Base-by-base conservation (phyloP, 2,329 filamentous ascomycete species). In the Aspergillus bombycis region DNA sequence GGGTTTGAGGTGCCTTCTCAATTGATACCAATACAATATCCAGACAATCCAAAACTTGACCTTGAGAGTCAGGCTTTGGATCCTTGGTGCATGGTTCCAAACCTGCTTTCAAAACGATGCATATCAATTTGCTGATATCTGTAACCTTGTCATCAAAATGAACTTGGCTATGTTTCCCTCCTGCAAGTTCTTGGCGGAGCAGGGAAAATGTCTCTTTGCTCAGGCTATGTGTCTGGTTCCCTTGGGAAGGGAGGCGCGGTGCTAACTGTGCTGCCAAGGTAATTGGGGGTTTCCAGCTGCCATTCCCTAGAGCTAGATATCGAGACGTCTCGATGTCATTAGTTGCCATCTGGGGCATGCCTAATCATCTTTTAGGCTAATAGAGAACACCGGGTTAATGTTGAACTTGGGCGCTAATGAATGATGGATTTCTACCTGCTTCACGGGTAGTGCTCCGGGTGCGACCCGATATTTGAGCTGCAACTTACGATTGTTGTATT, bases 181-280 rank as follows among this genome's bases (percentile, higher is more conserved):
- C 83, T 14, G 89, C 74, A 26, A 88, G 85, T 68, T 89, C 87
- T 66, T 88, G 87, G 30, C 94, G 83, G 3, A 97, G 84, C 58
- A 89, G 88, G 66, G 91, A 89, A 67, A 97, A 89, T 57, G 92
- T 91, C 69, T 89, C 88, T 63, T 88, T 89, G 70, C 90, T 88
- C 70, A 90, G 85, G 58, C 86, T 86, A 71, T 86, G 85, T 59
- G 86, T 85, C 52, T 85, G 87, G 65, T 84, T 85, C 58, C 85
- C 84, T 57, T 86, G 86, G 26, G 90, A 86, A 50, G 90, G 88
- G 66, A 93, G 88, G 75, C 92, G 92, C 74, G 92, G 89, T 67
- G 95, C 92, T 62, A 97, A 88, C 77, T 96, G 92, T 14, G 92
- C 92, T 58, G 94, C 93, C 72, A 97, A 85, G 11, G 93, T 96